Conservation (phyloP, 164 flowering plant species). For the Litsea cubeba region DNA sequence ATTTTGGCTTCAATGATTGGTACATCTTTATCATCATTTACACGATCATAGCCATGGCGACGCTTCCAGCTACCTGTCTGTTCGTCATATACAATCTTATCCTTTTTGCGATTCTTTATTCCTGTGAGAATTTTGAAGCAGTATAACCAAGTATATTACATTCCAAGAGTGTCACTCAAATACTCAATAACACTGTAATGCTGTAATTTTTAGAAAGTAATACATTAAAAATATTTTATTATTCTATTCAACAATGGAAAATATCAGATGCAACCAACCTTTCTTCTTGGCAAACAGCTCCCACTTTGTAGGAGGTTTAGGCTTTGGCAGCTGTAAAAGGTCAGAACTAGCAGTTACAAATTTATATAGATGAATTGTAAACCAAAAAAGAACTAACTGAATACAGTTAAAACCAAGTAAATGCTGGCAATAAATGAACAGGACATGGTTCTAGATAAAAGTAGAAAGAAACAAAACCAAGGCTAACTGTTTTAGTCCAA, state of each 20-base stretch:
- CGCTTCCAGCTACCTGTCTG: constrained; percentile 81
- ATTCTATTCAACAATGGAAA: not conserved
- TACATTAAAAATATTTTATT: not conserved
- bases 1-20: constrained; percentile 34
- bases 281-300: constrained; percentile 74
- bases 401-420: not conserved
- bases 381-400: not conserved
- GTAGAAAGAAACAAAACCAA: too few relatives aligned
- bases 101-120: constrained; percentile 72
- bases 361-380: not conserved
- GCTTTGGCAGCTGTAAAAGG: constrained; percentile 68
- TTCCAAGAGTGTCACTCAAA: not conserved
- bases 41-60: constrained; percentile 89
- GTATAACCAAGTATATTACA: not conserved
- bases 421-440: too few relatives aligned
- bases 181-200: too few relatives aligned
- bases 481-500: too few relatives aligned
- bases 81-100: constrained; percentile 43
- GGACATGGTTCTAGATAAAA: too few relatives aligned
- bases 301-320: constrained; percentile 92
- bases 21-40: constrained; percentile 51
- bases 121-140: constrained; percentile 35
- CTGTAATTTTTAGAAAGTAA: not conserved
- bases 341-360: not conserved
- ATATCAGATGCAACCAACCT: constrained; percentile 38